phyloP scores from a whole-genome alignment of 2,329 filamentous ascomycete genomes.

The Fusarium xylarioides region DNA sequence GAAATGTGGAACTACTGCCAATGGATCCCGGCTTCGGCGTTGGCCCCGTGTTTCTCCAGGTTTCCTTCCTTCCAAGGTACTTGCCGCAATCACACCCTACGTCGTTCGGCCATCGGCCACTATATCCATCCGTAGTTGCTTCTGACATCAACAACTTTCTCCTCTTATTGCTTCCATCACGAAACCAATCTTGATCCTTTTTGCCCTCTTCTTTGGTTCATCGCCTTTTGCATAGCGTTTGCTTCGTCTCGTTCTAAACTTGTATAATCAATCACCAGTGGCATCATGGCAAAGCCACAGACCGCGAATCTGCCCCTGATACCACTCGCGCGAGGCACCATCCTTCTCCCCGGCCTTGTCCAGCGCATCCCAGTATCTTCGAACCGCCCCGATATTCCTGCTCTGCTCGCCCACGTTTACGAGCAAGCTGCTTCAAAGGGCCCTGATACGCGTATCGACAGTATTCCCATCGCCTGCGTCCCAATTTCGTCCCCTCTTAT shows the following conservation, averaged over 20 bases:
- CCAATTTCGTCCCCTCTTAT: conserved; percentile 82
- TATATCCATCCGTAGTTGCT: conserved; percentile 27
- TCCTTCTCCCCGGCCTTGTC: conserved; percentile 86
- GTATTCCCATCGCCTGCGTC: conserved; percentile 85
- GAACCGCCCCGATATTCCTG: conserved; percentile 85
- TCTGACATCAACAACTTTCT: conserved; percentile 38
- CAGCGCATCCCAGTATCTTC: conserved; percentile 84
- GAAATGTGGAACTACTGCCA: conserved; percentile 31
- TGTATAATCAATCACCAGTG: conserved; percentile 1
- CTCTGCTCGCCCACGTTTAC: conserved; percentile 86
- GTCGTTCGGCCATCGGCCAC: conserved; percentile 21
- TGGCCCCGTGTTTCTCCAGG: conserved; percentile 43
- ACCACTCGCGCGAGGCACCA: conserved; percentile 79
- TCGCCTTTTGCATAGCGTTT: conserved; percentile 16
- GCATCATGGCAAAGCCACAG: conserved; percentile 53
- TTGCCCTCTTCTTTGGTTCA: not conserved
- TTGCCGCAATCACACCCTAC: conserved; percentile 14
- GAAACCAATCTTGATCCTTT: not conserved
- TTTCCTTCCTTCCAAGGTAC: conserved; percentile 30
- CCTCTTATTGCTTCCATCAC: conserved; percentile 8
- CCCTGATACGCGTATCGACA: conserved; percentile 68
- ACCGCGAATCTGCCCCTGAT: conserved; percentile 75
- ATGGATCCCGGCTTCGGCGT: conserved; percentile 38
- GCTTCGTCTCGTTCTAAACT: not conserved
- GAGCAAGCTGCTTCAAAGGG: conserved; percentile 76